A percentile compares a stretch with the other conserved stretches of the same genome.
phyloP scores from a whole-genome alignment of 169 alveolate genomes.

The Plasmodium gallinaceum region DNA sequence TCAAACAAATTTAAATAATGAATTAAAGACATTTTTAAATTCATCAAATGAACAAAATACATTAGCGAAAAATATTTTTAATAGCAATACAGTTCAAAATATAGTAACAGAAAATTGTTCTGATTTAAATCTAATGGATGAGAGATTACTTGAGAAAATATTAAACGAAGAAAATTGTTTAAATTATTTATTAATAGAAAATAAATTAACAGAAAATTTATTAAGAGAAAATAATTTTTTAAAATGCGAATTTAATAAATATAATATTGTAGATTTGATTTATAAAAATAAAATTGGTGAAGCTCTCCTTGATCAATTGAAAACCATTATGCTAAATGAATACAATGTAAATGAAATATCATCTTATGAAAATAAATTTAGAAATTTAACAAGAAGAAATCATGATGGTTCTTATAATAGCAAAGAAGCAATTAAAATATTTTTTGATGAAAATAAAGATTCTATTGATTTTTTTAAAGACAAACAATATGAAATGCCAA shows the following conservation, averaged over 20 bases:
- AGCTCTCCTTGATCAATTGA: conserved; percentile 10
- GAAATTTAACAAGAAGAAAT: conserved; percentile 18
- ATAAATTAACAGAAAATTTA: conserved; percentile 65
- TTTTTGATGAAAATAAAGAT: conserved; percentile 70
- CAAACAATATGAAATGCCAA: conserved; percentile 7
- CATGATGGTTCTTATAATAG: conserved; percentile 25
- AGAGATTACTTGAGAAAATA: conserved; percentile 8
- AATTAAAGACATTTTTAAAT: too few species aligned
- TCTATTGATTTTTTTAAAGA: conserved; percentile 61
- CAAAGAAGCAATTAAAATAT: conserved; percentile 65
- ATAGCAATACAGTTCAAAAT: too few species aligned
- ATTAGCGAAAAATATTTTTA: too few species aligned
- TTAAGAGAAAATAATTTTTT: conserved; percentile 60
- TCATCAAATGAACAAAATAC: too few species aligned
- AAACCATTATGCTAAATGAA: conserved; percentile 33
- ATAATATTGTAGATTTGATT: conserved; percentile 26
- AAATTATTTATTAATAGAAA: conserved; percentile 31
- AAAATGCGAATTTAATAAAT: conserved; percentile 40
- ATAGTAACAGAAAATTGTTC: too few species aligned
- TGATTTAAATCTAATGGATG: background rate
- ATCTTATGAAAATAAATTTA: conserved; percentile 30
- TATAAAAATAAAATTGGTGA: conserved; percentile 31
- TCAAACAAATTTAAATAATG: too few species aligned
- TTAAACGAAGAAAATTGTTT: conserved; percentile 53
- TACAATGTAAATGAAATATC: conserved; percentile 40